These are phyloP conservation scores for Soucietia sequanensis DNA, from an alignment of 805 yeast genomes.

Conservation along the genomic window DNA sequence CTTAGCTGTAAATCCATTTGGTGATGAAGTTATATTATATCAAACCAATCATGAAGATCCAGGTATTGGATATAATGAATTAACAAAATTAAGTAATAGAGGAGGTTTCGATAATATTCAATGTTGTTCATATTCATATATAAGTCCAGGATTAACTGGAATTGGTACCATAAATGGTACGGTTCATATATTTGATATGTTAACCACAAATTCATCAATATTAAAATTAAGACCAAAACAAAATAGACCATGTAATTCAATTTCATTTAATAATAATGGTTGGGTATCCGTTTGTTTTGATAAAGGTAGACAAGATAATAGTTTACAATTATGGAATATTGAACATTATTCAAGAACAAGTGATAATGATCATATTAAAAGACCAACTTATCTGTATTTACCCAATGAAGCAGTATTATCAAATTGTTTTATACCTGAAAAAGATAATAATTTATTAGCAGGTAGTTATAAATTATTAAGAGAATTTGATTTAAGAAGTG, in stretches of 20 bases:
- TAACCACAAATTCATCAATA: constrained; percentile 31
- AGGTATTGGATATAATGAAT: constrained; percentile 50
- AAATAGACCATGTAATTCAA: constrained; percentile 69
- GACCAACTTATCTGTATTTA: constrained; percentile 56
- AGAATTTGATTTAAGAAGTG: constrained; percentile 71
- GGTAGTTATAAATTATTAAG: constrained; percentile 77
- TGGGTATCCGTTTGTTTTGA: constrained; percentile 78
- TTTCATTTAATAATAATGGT: constrained; percentile 65
- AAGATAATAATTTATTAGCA: constrained; percentile 54
- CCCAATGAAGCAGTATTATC: constrained; percentile 76
- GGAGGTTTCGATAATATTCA: constrained; percentile 69
- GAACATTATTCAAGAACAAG: constrained; percentile 52
- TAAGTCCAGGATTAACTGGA: constrained; percentile 58
- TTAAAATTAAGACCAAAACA: constrained; percentile 58
- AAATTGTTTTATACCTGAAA: constrained; percentile 61
- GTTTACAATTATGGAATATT: constrained; percentile 79
- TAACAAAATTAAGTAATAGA: constrained; percentile 50
- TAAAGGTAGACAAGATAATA: constrained; percentile 70
- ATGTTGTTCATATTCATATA: constrained; percentile 61
- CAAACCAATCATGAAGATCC: constrained; percentile 47
- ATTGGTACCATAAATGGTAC: constrained; percentile 75
- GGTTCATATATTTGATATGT: constrained; percentile 61
- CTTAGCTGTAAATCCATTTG: constrained; percentile 70
- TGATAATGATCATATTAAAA: constrained; percentile 48
- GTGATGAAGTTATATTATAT: constrained; percentile 75